A percentile compares a stretch with the other conserved stretches of the same genome.
These are phyloP conservation scores for Acanthamoeba castellanii DNA, from an alignment of 208 protist species.

Conservation along the genomic window DNA sequence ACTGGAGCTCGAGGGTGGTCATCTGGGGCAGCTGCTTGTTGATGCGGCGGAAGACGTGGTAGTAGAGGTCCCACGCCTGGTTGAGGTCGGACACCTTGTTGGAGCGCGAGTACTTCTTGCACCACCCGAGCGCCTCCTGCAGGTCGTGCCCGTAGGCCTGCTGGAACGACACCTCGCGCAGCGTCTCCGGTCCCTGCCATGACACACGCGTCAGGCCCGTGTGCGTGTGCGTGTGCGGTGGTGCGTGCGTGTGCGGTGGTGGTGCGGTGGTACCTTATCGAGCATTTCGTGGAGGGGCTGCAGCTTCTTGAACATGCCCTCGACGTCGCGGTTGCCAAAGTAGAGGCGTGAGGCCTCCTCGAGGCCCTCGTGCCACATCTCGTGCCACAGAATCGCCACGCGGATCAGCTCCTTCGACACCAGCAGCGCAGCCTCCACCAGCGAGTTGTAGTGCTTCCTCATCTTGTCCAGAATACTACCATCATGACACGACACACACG, in stretches of 20 bases:
- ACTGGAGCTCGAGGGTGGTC: slow-evolving; percentile 95
- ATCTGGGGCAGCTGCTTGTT: slow-evolving; percentile 97
- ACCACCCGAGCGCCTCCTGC: slow-evolving; percentile 90
- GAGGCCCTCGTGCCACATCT: slow-evolving; percentile 97
- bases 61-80: slow-evolving; percentile 97
- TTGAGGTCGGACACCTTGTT: slow-evolving; percentile 93
- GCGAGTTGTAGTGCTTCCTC: slow-evolving; percentile 36
- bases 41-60: slow-evolving; percentile 96
- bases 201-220: too few species aligned
- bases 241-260: too few species aligned
- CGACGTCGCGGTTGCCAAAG: slow-evolving; percentile 94
- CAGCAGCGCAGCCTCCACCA: slow-evolving; percentile 95
- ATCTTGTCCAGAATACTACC: slow-evolving; percentile 63
- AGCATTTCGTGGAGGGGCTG: slow-evolving; percentile 96
- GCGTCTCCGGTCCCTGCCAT: too few species aligned
- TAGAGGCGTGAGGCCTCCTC: slow-evolving; percentile 97
- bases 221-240: too few species aligned
- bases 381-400: slow-evolving; percentile 97
- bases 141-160: slow-evolving; percentile 93
- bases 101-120: slow-evolving; percentile 89
- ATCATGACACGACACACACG: too few species aligned
- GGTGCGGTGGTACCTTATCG: too few species aligned
- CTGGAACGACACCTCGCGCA: slow-evolving; percentile 96
- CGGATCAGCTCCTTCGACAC: slow-evolving; percentile 98
- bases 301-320: slow-evolving; percentile 95